These are phyloP conservation scores for Solanum clarkiae DNA, from an alignment of 257 asterid genomes.

Conservation along the genomic window DNA sequence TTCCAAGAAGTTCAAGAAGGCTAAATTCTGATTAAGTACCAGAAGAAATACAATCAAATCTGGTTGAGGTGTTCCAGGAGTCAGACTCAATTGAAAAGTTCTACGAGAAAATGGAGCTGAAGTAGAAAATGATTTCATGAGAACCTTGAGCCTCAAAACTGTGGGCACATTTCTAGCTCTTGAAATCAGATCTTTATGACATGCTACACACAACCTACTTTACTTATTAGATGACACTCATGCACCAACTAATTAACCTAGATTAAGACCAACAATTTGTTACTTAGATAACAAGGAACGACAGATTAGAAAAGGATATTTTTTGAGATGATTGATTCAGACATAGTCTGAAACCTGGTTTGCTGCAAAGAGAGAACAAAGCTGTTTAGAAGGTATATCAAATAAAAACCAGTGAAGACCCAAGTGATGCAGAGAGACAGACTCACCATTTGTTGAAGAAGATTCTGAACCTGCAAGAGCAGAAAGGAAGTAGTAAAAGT, in stretches of 20 bases:
- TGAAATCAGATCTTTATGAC: background rate
- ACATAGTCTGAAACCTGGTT: slow-evolving; percentile 84
- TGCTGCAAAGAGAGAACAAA: slow-evolving; percentile 46
- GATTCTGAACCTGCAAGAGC: slow-evolving; percentile 62
- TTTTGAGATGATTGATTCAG: slow-evolving; percentile 73
- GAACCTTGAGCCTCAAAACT: background rate
- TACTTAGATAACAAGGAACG: background rate
- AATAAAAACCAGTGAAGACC: background rate
- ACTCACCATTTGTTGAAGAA: slow-evolving; percentile 81
- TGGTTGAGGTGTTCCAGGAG: background rate
- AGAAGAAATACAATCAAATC: background rate
- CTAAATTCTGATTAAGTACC: background rate
- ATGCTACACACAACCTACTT: background rate
- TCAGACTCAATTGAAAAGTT: background rate
- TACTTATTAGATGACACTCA: background rate
- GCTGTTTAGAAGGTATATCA: background rate
- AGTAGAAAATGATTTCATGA: background rate
- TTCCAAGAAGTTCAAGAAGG: background rate
- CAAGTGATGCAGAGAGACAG: background rate
- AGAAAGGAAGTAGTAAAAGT: background rate
- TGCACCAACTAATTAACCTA: background rate
- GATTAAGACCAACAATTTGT: background rate
- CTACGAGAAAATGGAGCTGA: background rate
- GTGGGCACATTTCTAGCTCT: background rate
- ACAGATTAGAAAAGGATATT: slow-evolving; percentile 53